Base-by-base conservation (phyloP, 495 filamentous ascomycete species). In the Aspergillus carlsbadensis region DNA sequence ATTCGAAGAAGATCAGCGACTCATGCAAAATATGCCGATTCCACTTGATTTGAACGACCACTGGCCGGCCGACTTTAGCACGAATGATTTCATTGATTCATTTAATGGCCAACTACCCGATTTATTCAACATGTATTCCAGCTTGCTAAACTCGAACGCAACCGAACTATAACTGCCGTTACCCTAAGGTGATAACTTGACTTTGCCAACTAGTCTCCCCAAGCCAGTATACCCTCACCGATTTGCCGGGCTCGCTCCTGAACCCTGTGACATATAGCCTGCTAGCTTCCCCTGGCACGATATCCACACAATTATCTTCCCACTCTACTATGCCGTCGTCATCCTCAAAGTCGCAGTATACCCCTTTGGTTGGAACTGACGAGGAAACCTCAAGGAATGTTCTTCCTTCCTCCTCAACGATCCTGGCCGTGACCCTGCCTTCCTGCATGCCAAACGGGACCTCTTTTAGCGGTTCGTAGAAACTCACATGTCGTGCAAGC, bases 251-350 rank as follows among this genome's bases (percentile, higher is more conserved):
- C 1, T 31, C 45, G 11, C 15, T 18, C 10, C 14, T n/a, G 0
- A 48, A 10, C 24, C 45, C 45, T 8, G 26, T 48, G 0, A 34
- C 26, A 7, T 15, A 13, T 33, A 48, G 29, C 14, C 14, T 33
- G 24, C 22, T 17, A 18, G 17, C n/a, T 18, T 48, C 45, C 5
- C 45, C 45, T 10, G 45, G 45, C 3, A 48, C 45, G 0, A 48
- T 6, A 48, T 48, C 45, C 6, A 48, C n/a, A 15, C 45, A 33
- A 24, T 48, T 48, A 10, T 48, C 45, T 6, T 48, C 45, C 26
- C 26, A 29, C 14, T 33, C 24, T 2, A 48, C 24, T 10, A 34
- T 15, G 14, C 34, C 11, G 2, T 26, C n/a, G 17, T 48, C 15
- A 15, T 48, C 6, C 14, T 17, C 13, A 20, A 48, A 14, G 5